Percentiles rank a stretch among this genome's conserved stretches.
These are phyloP conservation scores for Neurospora tetrasperma DNA, from an alignment of 495 filamentous ascomycete species.

Conservation along the genomic window DNA sequence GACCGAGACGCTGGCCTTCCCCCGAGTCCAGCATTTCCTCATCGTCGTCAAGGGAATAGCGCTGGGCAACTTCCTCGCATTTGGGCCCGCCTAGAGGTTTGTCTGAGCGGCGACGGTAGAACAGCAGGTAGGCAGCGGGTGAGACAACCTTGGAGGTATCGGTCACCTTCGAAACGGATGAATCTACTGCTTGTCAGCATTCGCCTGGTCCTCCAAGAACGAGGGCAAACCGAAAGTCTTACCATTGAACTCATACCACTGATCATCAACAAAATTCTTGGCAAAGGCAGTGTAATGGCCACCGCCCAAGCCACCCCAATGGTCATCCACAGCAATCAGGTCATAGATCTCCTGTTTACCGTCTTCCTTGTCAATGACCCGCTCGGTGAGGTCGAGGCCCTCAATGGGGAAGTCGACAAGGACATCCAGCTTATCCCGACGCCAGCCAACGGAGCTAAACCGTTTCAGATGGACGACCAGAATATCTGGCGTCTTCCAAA, in stretches of 20 bases:
- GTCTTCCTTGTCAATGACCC: constrained; percentile 66
- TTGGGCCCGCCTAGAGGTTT: constrained; percentile 64
- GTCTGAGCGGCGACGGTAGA: constrained; percentile 81
- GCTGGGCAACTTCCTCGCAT: constrained; percentile 58
- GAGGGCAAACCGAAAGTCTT: constrained; percentile 22
- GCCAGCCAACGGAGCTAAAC: constrained; percentile 67
- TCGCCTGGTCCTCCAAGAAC: not conserved
- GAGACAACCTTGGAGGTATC: constrained; percentile 50
- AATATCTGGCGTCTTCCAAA: constrained; percentile 94
- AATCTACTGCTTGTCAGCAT: constrained; percentile 44
- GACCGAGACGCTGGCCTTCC: constrained; percentile 79
- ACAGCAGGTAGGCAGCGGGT: constrained; percentile 77
- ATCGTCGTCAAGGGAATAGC: constrained; percentile 35
- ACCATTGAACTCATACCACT: constrained; percentile 97
- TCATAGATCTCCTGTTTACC: constrained; percentile 81
- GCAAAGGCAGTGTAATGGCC: constrained; percentile 94
- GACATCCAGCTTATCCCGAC: constrained; percentile 82
- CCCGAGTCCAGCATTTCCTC: constrained; percentile 48
- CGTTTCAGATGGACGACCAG: constrained; percentile 86
- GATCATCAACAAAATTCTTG: constrained; percentile 74
- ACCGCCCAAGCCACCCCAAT: constrained; percentile 82
- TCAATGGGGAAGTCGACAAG: constrained; percentile 89
- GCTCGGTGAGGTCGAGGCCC: constrained; percentile 65
- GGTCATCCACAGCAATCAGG: constrained; percentile 88
- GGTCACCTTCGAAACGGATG: constrained; percentile 45